phyloP scores from a whole-genome alignment of 371 early-diverging fungal genomes.

The Blastocladiella emersonii region DNA sequence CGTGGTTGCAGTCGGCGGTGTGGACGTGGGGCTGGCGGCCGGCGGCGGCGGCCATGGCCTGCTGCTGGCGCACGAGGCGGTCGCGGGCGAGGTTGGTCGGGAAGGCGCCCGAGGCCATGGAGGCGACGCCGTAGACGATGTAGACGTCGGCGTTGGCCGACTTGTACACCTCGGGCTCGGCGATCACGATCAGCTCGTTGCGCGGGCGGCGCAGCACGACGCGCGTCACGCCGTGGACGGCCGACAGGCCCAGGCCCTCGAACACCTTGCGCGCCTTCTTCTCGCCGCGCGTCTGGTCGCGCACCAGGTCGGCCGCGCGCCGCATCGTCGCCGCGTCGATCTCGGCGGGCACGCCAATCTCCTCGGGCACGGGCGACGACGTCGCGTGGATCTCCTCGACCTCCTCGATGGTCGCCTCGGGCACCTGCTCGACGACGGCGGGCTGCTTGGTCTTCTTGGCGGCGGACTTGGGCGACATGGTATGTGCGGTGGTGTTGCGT shows the following conservation, averaged over 20 bases:
- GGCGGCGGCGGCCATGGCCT: neutral
- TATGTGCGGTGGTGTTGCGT: too few relatives aligned
- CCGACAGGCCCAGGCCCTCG: neutral
- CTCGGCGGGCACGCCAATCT: too few relatives aligned
- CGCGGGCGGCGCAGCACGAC: conserved; percentile 1
- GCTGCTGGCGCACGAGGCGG: neutral
- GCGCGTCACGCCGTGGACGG: neutral
- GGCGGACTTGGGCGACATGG: neutral
- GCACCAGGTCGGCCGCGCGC: neutral
- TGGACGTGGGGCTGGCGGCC: neutral
- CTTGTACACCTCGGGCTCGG: neutral
- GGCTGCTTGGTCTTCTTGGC: neutral
- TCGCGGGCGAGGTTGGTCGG: neutral
- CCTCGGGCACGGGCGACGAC: too few relatives aligned
- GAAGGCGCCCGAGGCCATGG: neutral
- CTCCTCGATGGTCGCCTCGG: neutral
- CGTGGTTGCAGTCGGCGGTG: neutral
- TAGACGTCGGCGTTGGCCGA: neutral
- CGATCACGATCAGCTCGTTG: neutral
- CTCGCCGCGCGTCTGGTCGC: neutral
- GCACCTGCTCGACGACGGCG: neutral
- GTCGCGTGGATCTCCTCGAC: neutral
- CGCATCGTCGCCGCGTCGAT: neutral
- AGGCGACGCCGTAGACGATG: neutral
- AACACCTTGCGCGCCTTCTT: neutral